These are phyloP conservation scores for Podospora comata DNA, from an alignment of 495 filamentous ascomycete species.

Conservation along the genomic window DNA sequence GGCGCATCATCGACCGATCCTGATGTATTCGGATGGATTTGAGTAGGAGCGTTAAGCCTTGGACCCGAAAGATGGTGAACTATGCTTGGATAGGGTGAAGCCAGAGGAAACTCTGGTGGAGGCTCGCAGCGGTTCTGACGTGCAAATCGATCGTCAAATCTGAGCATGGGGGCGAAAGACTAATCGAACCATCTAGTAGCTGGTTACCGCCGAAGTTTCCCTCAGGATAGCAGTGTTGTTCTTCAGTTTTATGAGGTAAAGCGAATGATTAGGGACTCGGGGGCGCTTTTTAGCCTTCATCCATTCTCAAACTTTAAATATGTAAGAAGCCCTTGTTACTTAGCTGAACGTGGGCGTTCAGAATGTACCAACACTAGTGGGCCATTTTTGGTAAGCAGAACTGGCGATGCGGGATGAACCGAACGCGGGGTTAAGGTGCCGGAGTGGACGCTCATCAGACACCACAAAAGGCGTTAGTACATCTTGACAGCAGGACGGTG, in stretches of 20 bases:
- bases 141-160: constrained; percentile 72
- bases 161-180: constrained; percentile 62
- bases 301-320: constrained; percentile 78
- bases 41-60: constrained; percentile 71
- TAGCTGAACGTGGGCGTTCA: constrained; percentile 65
- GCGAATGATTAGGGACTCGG: constrained; percentile 75
- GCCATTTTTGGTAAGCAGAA: constrained; percentile 71
- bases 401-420: constrained; percentile 66
- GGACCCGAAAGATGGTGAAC: constrained; percentile 68
- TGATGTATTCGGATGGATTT: constrained; percentile 74
- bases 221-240: constrained; percentile 71
- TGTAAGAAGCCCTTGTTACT: constrained; percentile 70
- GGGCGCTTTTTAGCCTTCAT: constrained; percentile 68
- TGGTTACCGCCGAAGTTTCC: constrained; percentile 71
- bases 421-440: constrained; percentile 69
- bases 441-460: constrained; percentile 68
- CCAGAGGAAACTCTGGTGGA: no score
- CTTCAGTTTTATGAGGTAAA: constrained; percentile 75
- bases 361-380: constrained; percentile 64
- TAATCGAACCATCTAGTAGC: constrained; percentile 69
- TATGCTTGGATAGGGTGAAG: constrained; percentile 74
- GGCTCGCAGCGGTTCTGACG: constrained; percentile 69
- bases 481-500: no score
- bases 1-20: constrained; percentile 72
- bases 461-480: constrained; percentile 63